Evolutionary conservation across 345 rosid genomes (phyloP).

Genomic region (Citrus hindsii): DNA sequence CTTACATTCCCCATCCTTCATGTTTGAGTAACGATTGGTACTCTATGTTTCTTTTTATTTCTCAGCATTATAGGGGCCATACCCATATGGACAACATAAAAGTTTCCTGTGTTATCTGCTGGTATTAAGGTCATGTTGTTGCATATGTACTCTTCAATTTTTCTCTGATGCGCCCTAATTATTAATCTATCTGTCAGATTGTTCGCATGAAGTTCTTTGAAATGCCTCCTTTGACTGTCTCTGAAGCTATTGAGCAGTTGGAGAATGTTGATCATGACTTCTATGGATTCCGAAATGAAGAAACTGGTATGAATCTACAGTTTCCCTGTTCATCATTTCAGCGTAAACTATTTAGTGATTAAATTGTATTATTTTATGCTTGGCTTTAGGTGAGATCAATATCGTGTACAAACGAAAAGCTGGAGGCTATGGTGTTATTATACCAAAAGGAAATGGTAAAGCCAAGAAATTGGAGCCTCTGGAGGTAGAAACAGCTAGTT

Average conservation of each 20-base stretch:
- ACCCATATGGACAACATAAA: background rate
- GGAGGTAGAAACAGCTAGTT: slow-evolving; percentile 44
- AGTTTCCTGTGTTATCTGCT: background rate
- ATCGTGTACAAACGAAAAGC: slow-evolving; percentile 78
- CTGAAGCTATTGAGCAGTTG: slow-evolving; percentile 88
- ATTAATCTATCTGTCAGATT: slow-evolving; percentile 36
- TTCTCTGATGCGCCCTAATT: background rate
- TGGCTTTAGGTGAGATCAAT: slow-evolving; percentile 74
- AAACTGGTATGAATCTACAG: slow-evolving; percentile 55
- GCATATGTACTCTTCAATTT: background rate
- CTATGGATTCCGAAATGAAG: slow-evolving; percentile 85
- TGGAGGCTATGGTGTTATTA: slow-evolving; percentile 88
- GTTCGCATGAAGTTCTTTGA: slow-evolving; percentile 88
- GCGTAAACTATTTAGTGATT: background rate
- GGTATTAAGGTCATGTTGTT: background rate
- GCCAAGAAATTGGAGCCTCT: slow-evolving; percentile 61
- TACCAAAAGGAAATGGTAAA: slow-evolving; percentile 67
- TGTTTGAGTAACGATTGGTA: background rate
- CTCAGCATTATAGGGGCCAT: background rate
- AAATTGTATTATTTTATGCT: slow-evolving; percentile 7
- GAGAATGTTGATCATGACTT: slow-evolving; percentile 82
- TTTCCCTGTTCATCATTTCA: background rate
- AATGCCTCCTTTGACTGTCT: slow-evolving; percentile 80
- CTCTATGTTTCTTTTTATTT: too few species aligned
- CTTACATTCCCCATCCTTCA: background rate